phyloP scores from a whole-genome alignment of 805 yeast genomes.

The Candida orba region DNA sequence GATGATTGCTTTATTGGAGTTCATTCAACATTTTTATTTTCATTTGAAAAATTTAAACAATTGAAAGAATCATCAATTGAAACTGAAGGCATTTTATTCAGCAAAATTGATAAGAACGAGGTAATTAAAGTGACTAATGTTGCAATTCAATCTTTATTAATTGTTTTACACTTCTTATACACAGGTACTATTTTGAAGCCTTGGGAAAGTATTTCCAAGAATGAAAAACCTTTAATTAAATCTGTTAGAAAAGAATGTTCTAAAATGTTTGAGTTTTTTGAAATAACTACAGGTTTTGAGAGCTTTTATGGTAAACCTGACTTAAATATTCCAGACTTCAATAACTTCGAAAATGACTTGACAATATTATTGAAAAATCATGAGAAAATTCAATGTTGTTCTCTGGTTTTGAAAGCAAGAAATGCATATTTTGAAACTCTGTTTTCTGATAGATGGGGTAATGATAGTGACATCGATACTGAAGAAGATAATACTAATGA shows the following conservation, averaged over 20 bases:
- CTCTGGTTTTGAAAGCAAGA: constrained; percentile 46
- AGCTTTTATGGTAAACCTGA: background rate
- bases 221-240: constrained; percentile 8
- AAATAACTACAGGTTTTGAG: constrained; percentile 12
- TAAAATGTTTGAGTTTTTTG: background rate
- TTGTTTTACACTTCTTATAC: constrained; percentile 43
- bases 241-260: constrained; percentile 5
- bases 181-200: constrained; percentile 38
- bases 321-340: constrained; percentile 4
- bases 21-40: constrained; percentile 30
- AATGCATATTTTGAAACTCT: constrained; percentile 58
- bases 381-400: constrained; percentile 34
- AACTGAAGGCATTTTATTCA: constrained; percentile 14
- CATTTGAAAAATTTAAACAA: constrained; percentile 1
- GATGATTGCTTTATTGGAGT: constrained; percentile 28
- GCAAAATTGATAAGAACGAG: constrained; percentile 4
- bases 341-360: constrained; percentile 30
- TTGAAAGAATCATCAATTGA: constrained; percentile 2
- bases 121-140: constrained; percentile 20
- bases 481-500: background rate
- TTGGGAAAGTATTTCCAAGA: constrained; percentile 35
- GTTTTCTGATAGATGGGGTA: constrained; percentile 49
- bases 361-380: constrained; percentile 41
- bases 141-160: constrained; percentile 23
- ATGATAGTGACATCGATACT: background rate